A percentile compares a stretch with the other conserved stretches of the same genome.
Conservation (phyloP, 176 grass and related monocot genomes). For the Paspalum vaginatum region DNA sequence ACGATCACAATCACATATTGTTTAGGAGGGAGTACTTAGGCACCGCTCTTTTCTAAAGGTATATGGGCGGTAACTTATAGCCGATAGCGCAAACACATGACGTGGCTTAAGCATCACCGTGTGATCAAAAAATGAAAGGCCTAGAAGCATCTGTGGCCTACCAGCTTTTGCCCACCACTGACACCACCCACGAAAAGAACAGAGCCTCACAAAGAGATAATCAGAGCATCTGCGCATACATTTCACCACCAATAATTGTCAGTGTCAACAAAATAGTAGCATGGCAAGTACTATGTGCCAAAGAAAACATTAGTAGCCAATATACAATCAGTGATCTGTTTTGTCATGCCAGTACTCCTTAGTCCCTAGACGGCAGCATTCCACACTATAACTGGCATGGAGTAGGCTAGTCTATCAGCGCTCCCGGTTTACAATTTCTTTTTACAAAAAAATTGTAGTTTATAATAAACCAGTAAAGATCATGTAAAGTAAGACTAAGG, state of each 20-base stretch:
- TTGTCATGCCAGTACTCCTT: too few species aligned
- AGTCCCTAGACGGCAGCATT: too few species aligned
- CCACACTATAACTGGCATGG: too few species aligned
- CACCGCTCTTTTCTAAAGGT: too few species aligned
- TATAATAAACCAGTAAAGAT: background rate
- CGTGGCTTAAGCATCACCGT: too few species aligned
- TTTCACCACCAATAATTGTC: background rate
- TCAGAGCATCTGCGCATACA: slow-evolving; percentile 5
- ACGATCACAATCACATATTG: slow-evolving; percentile 1
- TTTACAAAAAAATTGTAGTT: background rate
- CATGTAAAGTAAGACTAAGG: background rate
- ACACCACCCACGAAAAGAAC: too few species aligned
- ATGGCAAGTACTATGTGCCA: background rate
- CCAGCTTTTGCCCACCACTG: too few species aligned
- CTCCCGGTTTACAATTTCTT: background rate
- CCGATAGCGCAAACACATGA: too few species aligned
- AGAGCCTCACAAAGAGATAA: background rate
- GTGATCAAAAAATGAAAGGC: too few species aligned
- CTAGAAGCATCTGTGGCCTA: too few species aligned
- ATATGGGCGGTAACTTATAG: too few species aligned
- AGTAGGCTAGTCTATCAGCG: too few species aligned
- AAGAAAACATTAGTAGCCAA: background rate
- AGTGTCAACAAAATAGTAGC: background rate
- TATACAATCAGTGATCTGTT: background rate
- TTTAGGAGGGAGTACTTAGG: background rate